phyloP scores from a whole-genome alignment of 768 basidiomycete genomes.

The Xerocomus brunneocitrinus region DNA sequence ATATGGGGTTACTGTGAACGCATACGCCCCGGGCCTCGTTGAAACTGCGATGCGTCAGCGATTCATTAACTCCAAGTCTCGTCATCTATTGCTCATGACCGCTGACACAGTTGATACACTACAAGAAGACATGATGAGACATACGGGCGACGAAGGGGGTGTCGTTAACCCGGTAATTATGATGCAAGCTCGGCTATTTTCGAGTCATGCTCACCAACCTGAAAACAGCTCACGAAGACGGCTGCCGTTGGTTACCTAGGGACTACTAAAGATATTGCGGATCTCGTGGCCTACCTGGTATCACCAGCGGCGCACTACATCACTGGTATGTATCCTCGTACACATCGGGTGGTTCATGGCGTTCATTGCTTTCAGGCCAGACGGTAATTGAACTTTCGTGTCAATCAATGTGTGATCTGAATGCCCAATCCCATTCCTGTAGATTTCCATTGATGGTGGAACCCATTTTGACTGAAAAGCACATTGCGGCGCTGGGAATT shows the following conservation, averaged over 20 bases:
- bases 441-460: slow-evolving; percentile 27
- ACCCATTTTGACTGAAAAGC: slow-evolving; percentile 20
- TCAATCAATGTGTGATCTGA: not conserved
- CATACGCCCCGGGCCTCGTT: slow-evolving; percentile 32
- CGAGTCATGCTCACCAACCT: not conserved
- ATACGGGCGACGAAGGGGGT: slow-evolving; percentile 11
- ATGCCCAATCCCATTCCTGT: not conserved
- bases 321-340: slow-evolving; percentile 26
- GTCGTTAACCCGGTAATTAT: slow-evolving; percentile 13
- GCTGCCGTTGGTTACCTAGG: slow-evolving; percentile 23
- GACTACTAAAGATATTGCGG: slow-evolving; percentile 30
- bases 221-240: slow-evolving; percentile 9
- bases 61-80: not conserved
- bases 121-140: slow-evolving; percentile 7
- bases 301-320: slow-evolving; percentile 32
- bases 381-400: slow-evolving; percentile 15
- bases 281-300: slow-evolving; percentile 34
- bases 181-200: not conserved
- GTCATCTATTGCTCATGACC: not conserved
- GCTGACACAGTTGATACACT: slow-evolving; percentile 14
- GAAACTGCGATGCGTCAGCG: slow-evolving; percentile 28
- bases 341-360: not conserved
- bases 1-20: slow-evolving; percentile 32
- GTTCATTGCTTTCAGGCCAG: slow-evolving; percentile 16
- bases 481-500: not conserved